A percentile compares a stretch with the other conserved stretches of the same genome.
These are phyloP conservation scores for Pythium angustatum DNA, from an alignment of 352 stramenopile species.

Conservation along the genomic window DNA sequence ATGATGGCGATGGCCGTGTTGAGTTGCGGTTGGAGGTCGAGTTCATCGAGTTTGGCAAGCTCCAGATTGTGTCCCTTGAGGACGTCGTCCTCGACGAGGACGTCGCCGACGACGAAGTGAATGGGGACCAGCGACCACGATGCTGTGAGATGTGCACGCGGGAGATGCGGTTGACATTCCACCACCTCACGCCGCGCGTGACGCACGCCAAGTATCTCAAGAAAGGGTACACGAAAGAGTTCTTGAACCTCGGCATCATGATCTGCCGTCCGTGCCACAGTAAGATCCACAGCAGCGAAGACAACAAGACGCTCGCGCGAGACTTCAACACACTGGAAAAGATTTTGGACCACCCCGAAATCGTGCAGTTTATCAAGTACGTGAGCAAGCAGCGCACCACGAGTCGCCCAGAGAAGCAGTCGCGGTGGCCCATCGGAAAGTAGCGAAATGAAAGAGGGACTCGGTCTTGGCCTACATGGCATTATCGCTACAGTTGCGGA, in stretches of 20 bases:
- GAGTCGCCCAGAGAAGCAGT: slow-evolving; percentile 58
- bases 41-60: slow-evolving; percentile 83
- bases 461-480: no score
- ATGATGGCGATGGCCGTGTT: neutral
- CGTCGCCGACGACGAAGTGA: slow-evolving; percentile 54
- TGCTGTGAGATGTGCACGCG: slow-evolving; percentile 91
- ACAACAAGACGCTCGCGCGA: slow-evolving; percentile 88
- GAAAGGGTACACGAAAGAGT: slow-evolving; percentile 72
- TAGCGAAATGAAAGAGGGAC: neutral
- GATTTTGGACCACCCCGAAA: slow-evolving; percentile 86
- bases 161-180: slow-evolving; percentile 88
- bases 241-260: slow-evolving; percentile 83
- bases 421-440: slow-evolving; percentile 46
- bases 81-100: slow-evolving; percentile 64
- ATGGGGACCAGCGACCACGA: slow-evolving; percentile 25
- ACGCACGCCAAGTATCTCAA: slow-evolving; percentile 79
- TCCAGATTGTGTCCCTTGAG: slow-evolving; percentile 50
- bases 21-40: slow-evolving; percentile 58
- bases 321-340: slow-evolving; percentile 93
- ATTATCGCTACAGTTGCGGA: no score
- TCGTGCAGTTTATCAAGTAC: slow-evolving; percentile 90
- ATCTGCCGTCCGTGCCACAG: slow-evolving; percentile 93
- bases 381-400: slow-evolving; percentile 88
- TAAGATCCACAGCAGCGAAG: slow-evolving; percentile 88
- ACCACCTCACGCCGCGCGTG: slow-evolving; percentile 93